Evolutionary conservation across 441 rosid species (phyloP), one percentile per base, ranked within the genome.

Genomic region (Daphne laureola): DNA sequence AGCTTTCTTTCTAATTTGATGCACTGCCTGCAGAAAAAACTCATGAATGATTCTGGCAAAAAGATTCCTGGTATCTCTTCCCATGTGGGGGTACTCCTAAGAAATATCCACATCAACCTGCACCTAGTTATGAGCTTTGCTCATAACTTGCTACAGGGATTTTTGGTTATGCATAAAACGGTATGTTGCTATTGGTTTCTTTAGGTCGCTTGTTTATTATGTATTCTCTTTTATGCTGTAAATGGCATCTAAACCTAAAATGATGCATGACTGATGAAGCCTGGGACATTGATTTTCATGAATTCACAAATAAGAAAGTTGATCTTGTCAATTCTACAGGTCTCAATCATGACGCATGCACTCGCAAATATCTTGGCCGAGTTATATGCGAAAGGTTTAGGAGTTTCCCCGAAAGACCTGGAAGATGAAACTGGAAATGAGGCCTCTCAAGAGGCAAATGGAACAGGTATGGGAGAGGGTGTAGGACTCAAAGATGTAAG

Each of bases 391-490:
- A 83, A 81, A 66, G 98, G 98, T 16, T 90, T 78, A 62, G 84
- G 98, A 58, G 74, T 59, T 61, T 55, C 91, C 65, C 65, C 71
- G 14, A 79, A 79, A 64, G 94, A 78, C 35, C 76, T 70, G 70
- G 89, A 63, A 23, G 92, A 87, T 67, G 97, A 67, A 57, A 52
- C 70, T 55, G 59, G 53, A 52, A 49, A 46, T 62, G 84, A 67
- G 50, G 66, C 51, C 69, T 53, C 90, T 49, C 73, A 80, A 75
- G 75, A 67, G 65, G 89, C 83, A 49, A 82, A 68, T 64, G 98
- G 99, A 65, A 90, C 90, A 5, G 99, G 98, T 48, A 78, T 94
- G 96, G 98, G 99, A 17, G 97, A 88, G 70, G 99, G 98, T 53
- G 79, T 56, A 9, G 98, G 98, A 41, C 67, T 62, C 54, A 84